These are phyloP conservation scores for Ustulina deusta DNA, from an alignment of 2,329 filamentous ascomycete species.

Conservation along the genomic window DNA sequence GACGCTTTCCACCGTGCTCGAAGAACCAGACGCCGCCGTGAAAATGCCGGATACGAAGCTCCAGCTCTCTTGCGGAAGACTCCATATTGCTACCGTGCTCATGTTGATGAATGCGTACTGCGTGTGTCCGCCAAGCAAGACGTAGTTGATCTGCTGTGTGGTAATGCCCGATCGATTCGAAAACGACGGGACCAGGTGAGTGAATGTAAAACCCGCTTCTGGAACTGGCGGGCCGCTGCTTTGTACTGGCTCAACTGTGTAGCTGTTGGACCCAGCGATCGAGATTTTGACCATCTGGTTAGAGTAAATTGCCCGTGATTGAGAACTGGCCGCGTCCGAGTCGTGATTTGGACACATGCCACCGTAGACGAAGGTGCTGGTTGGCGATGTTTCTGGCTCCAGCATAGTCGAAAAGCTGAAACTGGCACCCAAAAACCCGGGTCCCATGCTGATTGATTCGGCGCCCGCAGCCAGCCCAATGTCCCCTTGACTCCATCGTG, in stretches of 20 bases:
- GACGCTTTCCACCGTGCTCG: conserved; percentile 62
- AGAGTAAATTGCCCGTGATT: conserved; percentile 79
- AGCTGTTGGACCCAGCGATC: conserved; percentile 48
- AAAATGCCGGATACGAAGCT: conserved; percentile 71
- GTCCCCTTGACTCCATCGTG: conserved; percentile 58
- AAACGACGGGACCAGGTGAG: conserved; percentile 76
- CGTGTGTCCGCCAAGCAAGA: conserved; percentile 89
- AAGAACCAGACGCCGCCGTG: conserved; percentile 62
- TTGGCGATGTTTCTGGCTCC: conserved; percentile 63
- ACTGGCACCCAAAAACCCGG: conserved; percentile 65
- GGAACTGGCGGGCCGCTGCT: conserved; percentile 74
- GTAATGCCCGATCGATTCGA: conserved; percentile 74
- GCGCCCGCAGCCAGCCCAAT: conserved; percentile 41
- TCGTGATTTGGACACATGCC: conserved; percentile 83
- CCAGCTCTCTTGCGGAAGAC: conserved; percentile 87
- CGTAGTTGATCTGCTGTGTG: conserved; percentile 80
- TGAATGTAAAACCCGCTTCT: conserved; percentile 89
- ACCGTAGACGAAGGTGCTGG: conserved; percentile 80
- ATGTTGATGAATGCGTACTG: conserved; percentile 89
- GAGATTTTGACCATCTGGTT: conserved; percentile 79
- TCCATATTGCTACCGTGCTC: conserved; percentile 89
- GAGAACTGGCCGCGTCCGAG: conserved; percentile 66
- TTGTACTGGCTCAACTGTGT: conserved; percentile 55
- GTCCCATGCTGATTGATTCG: conserved; percentile 52
- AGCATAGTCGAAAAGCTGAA: conserved; percentile 76